Evolutionary conservation across 768 basidiomycete genomes (phyloP), one percentile per base, ranked within the genome.

Genomic region (Mycena latifolia): DNA sequence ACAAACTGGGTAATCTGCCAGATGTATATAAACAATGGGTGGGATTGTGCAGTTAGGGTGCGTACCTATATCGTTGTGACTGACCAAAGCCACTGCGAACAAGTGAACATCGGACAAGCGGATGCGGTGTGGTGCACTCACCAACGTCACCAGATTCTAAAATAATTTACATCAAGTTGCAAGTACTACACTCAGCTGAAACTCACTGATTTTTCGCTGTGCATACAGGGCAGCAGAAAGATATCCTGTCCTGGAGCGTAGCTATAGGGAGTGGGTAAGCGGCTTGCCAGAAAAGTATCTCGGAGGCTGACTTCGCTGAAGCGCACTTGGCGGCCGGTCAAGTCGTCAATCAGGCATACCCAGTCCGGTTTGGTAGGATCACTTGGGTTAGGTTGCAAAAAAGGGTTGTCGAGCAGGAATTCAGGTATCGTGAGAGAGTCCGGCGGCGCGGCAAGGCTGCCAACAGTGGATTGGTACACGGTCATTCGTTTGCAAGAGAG

Each of bases 1-100:
- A 41, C 47, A 59, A 18, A 50, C 31, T 8, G 27, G 47, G 37
- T 59, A 59, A 37, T 59, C 57, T 59, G 46, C 27, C 5, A 20
- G n/a, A n/a, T n/a, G n/a, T n/a, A 6, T 7, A n/a, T 3, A 43
- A n/a, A n/a, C 20, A 43, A n/a, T 14, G 11, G 4, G 8, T 10
- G 37, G 14, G 15, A 10, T 17, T 10, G 14, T 17, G 10, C 14
- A 20, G 41, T 5, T n/a, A 20, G 20, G 8, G 14, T 35, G 6
- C 33, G 14, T 35, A 43, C 41, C 41, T n/a, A 43, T 20, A 20
- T 22, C 18, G 11, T 43, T 43, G 41, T 11, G 18, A 22, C 41
- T 43, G 41, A 43, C 11, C 20, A 43, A n/a, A 43, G 41, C 41
- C 18, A 43, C 41, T 43, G 18, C n/a, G 14, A 43, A 43, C 18